Base-by-base conservation (phyloP, 805 yeast genomes). In the Myxozyma melibiosi region DNA sequence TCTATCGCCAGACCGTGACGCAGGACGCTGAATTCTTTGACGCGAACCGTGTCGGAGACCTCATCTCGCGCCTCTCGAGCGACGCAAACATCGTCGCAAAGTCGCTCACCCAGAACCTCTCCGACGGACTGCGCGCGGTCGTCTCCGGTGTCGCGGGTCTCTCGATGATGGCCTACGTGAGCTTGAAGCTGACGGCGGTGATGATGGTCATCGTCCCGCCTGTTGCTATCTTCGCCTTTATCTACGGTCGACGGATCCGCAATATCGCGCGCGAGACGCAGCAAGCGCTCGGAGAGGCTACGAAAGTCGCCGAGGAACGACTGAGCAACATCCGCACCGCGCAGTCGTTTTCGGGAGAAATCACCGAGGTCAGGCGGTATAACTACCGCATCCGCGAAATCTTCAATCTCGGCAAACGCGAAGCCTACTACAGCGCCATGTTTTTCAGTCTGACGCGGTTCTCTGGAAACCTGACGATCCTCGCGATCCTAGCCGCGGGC, bases 1-100 rank as follows among this genome's bases (percentile, higher is more conserved):
- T 92, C 35, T 82, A 90, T 71, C 82, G 82, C 67, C 88, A 86
- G 46, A 82, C 92, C 14, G 77, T 92, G 54, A 83, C 83, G 45
- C 97, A 91, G 69, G 97, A 91, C 70, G 84, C 96, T 3, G 86
- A 87, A 63, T 92, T 92, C 67, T 84, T 91, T 73, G 98, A 92
- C 67, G 83, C 84, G 31, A 90, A 94, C 57, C 83, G 91, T 62
- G 90, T 90, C 8, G 98, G 98, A 39, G 98, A 92, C 69, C 76
- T 92, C 66, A 90, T 92, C 42, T 89, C 96, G 4, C 78, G 98
- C 60, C 75, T 92, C 46, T 86, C 94, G 3, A 86, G 88, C 40
- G 98, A 92, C 70, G 87, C 97, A 0, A 89, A 90, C 30, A 83
- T 92, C 42, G 95, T 92, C 13, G 81, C 96, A 5, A 83, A 85